phyloP scores from a whole-genome alignment of 345 rosid genomes.

The Salix dunnii region DNA sequence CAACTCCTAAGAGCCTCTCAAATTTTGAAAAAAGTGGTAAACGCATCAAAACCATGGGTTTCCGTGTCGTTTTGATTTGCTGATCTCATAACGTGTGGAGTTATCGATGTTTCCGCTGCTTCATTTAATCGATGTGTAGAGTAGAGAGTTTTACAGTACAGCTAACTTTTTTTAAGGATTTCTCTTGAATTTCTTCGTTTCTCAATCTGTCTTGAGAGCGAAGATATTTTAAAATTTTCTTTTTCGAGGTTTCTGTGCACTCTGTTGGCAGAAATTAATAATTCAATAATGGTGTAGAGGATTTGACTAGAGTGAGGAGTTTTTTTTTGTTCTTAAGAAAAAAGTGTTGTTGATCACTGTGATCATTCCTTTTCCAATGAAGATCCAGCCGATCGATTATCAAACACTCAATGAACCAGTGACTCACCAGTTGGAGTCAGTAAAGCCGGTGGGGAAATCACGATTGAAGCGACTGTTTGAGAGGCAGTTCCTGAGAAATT shows the following conservation, averaged over 20 bases:
- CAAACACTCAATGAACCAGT: constrained; percentile 31
- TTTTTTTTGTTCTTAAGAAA: background rate
- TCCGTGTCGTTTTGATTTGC: constrained; percentile 26
- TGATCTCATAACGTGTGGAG: constrained; percentile 6
- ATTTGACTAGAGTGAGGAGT: background rate
- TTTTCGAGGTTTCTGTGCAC: background rate
- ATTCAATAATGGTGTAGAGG: constrained; percentile 8
- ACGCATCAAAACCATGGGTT: constrained; percentile 20
- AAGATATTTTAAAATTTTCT: background rate
- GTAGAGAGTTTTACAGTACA: constrained; percentile 1
- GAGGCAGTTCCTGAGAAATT: constrained; percentile 61
- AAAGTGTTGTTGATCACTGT: constrained; percentile 9
- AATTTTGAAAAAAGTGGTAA: constrained; percentile 20
- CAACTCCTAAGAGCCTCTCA: constrained; percentile 9
- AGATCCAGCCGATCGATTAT: constrained; percentile 74
- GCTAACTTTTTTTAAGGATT: constrained; percentile 2
- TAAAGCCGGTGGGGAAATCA: constrained; percentile 63
- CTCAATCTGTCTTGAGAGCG: constrained; percentile 6
- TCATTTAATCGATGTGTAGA: constrained; percentile 1
- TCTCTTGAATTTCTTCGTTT: background rate
- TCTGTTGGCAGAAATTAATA: constrained; percentile 6
- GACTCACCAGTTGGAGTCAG: constrained; percentile 35
- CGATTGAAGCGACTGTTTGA: constrained; percentile 81
- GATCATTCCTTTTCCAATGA: constrained; percentile 54
- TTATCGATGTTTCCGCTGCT: background rate